Evolutionary conservation across 306 rosid species (phyloP).

Genomic region (Quercus glauca): DNA sequence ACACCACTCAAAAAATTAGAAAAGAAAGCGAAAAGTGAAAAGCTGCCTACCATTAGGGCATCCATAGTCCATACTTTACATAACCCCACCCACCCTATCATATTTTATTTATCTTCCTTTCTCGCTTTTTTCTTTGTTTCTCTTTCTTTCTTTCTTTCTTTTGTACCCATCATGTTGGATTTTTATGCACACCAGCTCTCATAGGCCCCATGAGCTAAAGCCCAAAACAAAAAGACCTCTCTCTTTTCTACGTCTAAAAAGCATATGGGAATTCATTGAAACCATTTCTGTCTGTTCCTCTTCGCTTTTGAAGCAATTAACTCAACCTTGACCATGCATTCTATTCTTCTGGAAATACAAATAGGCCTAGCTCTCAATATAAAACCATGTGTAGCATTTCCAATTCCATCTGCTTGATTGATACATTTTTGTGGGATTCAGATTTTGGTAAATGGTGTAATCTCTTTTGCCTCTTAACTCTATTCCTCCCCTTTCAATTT

Average conservation of each 20-base stretch:
- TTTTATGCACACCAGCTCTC: slow-evolving; percentile 22
- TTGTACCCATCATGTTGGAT: slow-evolving; percentile 28
- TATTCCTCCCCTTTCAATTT: background rate
- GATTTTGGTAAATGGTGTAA: slow-evolving; percentile 4
- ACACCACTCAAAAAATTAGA: slow-evolving; percentile 41
- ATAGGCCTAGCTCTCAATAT: slow-evolving; percentile 1
- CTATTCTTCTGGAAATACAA: slow-evolving; percentile 1
- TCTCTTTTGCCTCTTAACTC: background rate
- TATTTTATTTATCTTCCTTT: slow-evolving; percentile 21
- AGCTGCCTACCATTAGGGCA: slow-evolving; percentile 59
- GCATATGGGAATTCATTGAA: slow-evolving; percentile 20
- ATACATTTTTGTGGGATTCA: slow-evolving; percentile 11
- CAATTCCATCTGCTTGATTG: background rate
- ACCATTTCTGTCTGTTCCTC: slow-evolving; percentile 6
- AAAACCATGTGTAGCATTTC: slow-evolving; percentile 23
- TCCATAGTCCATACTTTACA: slow-evolving; percentile 43
- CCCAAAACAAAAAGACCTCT: slow-evolving; percentile 37
- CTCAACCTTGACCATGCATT: slow-evolving; percentile 5
- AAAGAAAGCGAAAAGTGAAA: slow-evolving; percentile 39
- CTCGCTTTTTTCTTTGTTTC: slow-evolving; percentile 27
- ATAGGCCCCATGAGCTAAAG: slow-evolving; percentile 24
- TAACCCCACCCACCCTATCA: slow-evolving; percentile 40
- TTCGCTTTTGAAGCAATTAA: background rate
- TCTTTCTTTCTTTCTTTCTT: slow-evolving; percentile 22
- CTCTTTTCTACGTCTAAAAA: slow-evolving; percentile 38